Evolutionary conservation across 192 early-diverging fungal species (phyloP), one percentile per base, ranked within the genome.

Genomic region (Rhizoclosmatium sp.): DNA sequence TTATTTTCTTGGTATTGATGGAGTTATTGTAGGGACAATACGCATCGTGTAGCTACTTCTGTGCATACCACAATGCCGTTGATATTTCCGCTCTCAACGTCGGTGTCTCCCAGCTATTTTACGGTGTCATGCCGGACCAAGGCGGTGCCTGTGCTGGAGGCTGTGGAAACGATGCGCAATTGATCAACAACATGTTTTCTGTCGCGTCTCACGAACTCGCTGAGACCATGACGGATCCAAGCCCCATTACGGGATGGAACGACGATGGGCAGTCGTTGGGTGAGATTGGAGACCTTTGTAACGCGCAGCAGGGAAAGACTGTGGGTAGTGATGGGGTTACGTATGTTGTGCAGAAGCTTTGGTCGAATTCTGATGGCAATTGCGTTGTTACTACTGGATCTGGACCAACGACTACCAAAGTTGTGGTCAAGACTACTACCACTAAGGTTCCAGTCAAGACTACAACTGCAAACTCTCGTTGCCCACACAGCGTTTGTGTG

Each of bases 101-200:
- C 31, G 67, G 69, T n/a, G 46, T 59, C 1, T 2, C 47, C 64
- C 60, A 83, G 31, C 21, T 84, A 2, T 79, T 59, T 41, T 83
- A 83, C 60, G 81, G 74, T 41, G 75, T 83, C 40, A 82, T 83
- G 9, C 82, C 82, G 4, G 82, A 83, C 76, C 81, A 83, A 61
- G 75, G 81, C 12, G 82, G 82, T 1, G 44, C 14, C 12, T 83
- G 82, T 65, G 82, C 81, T 10, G 69, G 76, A 9, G 82, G 81
- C 3, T 82, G 81, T 41, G 81, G 81, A 19, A 41, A 23, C 3
- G 42, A 75, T 47, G 4, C 56, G 40, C 10, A 14, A 7, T 7
- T 45, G 9, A 45, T 73, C 49, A 59, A 73, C 71, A 73, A 73
- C 58, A 7, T 69, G 19, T 59, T 51, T 44, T 47, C 48, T 12